These are phyloP conservation scores for Colletotrichum agaves DNA, from an alignment of 2,329 filamentous ascomycete species.

Conservation along the genomic window DNA sequence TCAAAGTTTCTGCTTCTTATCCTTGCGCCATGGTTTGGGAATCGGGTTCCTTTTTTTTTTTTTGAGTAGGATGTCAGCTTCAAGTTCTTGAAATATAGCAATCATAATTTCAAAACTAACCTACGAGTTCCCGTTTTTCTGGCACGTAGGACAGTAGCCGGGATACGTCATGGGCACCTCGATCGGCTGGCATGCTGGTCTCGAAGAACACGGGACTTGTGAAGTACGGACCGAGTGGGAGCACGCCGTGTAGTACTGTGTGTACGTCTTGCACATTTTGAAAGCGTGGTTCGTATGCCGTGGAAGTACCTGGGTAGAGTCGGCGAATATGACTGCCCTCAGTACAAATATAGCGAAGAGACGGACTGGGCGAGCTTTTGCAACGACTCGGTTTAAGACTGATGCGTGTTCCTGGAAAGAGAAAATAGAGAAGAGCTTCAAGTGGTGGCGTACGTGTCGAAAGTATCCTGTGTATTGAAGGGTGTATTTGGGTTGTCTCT, in stretches of 20 bases:
- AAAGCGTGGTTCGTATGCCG: neutral
- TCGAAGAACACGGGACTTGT: too few species aligned
- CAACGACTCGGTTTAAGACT: too few species aligned
- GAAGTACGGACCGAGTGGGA: neutral
- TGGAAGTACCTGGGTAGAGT: too few species aligned
- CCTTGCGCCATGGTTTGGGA: neutral
- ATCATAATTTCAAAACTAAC: slow-evolving; percentile 26
- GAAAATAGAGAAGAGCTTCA: too few species aligned
- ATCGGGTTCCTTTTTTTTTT: too few species aligned
- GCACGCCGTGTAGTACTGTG: neutral
- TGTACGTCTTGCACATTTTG: slow-evolving; percentile 7
- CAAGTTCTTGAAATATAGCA: neutral
- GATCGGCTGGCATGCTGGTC: neutral
- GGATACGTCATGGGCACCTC: neutral
- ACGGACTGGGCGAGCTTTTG: too few species aligned
- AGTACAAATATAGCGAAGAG: too few species aligned
- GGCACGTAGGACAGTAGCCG: slow-evolving; percentile 24
- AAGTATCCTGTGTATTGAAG: neutral
- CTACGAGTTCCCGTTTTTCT: slow-evolving; percentile 32
- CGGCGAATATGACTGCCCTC: too few species aligned
- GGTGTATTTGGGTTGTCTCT: neutral
- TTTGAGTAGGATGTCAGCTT: too few species aligned
- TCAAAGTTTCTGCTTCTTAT: slow-evolving; percentile 16
- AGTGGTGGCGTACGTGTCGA: neutral
- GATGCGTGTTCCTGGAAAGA: too few species aligned